Base-by-base conservation (phyloP, 306 rosid species). In the Medicago ruthenica region DNA sequence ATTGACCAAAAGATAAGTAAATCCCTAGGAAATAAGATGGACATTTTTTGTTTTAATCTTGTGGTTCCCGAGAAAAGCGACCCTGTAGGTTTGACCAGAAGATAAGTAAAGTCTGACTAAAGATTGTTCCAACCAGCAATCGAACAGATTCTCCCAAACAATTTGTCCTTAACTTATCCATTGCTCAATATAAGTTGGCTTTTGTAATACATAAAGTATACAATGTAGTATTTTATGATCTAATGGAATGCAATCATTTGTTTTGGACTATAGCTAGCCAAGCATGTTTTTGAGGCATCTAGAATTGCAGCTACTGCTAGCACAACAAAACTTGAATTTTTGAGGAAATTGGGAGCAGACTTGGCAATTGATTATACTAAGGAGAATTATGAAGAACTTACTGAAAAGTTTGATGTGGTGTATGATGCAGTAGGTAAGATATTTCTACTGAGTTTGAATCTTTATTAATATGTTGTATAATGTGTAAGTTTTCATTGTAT, bases 271-370 rank as follows among this genome's bases (percentile, higher is more conserved):
- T 81, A 86, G 93, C 74, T 92, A 0, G 93, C 96, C 54, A 89
- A 91, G 64, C 85, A 87, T 59, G 86, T 87, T 15, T 92, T 79
- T 72, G 89, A 89, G 0, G 93, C 92, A 31, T 87, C 93, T 0
- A 87, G 48, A 77, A 69, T 92, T 44, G 92, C 89, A 73, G 97
- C 93, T 5, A 90, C 96, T 2, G 67, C 93, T 17, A 88, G 96
- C 75, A 82, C 89, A 9, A 27, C n/a, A 2, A 92, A 92, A 37
- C 74, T 72, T 45, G 92, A 87, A 2, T 34, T 89, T 11, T 67
- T 92, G 61, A 92, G 84, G 65, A 77, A 77, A 51, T 79, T 92
- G 31, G 96, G 92, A 48, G 87, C 82, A 70, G 93, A 90, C 73
- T 80, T 84, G 12, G 72, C 91, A 17, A 84, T 87, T 55, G 93